phyloP scores from a whole-genome alignment of 2,329 filamentous ascomycete genomes.

The Talaromyces amestolkiae region DNA sequence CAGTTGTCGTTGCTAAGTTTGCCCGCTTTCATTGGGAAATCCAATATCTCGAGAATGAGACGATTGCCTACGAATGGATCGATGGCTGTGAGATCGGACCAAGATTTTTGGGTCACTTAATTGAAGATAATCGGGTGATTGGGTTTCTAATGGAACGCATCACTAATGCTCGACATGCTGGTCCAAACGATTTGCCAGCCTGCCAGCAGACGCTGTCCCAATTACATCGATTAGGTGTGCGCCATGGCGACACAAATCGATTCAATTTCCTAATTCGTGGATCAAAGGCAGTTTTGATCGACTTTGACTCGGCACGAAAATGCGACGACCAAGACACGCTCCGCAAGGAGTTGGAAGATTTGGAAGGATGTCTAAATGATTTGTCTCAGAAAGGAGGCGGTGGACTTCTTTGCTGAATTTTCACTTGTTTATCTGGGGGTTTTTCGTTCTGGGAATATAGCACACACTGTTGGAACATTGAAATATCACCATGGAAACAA shows the following conservation, averaged over 20 bases:
- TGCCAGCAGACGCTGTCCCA: background rate
- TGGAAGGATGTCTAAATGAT: background rate
- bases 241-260: background rate
- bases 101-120: conserved; percentile 40
- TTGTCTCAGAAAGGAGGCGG: background rate
- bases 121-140: conserved; percentile 40
- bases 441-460: too few relatives aligned
- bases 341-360: background rate
- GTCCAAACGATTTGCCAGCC: conserved; percentile 22
- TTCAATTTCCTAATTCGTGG: background rate
- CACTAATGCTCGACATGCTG: conserved; percentile 26
- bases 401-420: background rate
- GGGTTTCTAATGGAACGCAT: conserved; percentile 40
- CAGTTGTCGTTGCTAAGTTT: conserved; percentile 36
- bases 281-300: background rate
- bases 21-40: conserved; percentile 42
- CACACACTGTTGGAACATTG: too few relatives aligned
- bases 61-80: conserved; percentile 39
- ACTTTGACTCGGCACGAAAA: background rate
- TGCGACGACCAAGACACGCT: background rate
- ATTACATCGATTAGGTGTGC: background rate
- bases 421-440: too few relatives aligned
- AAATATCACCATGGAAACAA: too few relatives aligned
- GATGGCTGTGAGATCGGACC: conserved; percentile 36
- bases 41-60: conserved; percentile 37